Evolutionary conservation across 2,329 filamentous ascomycete genomes (phyloP).

Genomic region (Akanthomyces dipterigenus): DNA sequence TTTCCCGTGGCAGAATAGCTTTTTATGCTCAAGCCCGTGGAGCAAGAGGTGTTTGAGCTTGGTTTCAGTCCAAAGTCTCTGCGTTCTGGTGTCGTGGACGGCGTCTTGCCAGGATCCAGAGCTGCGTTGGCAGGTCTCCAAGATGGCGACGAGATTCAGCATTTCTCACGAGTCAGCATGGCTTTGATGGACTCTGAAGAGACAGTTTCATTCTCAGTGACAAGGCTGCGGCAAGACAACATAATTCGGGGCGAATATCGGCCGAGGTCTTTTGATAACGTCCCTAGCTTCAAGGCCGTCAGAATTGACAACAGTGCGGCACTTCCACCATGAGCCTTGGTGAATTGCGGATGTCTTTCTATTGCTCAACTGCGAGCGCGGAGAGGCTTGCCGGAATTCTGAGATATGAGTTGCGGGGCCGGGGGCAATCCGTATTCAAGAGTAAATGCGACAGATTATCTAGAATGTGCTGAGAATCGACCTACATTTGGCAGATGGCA

Average conservation of each 20-base stretch:
- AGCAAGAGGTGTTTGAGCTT: background rate
- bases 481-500: too few relatives aligned
- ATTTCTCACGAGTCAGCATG: background rate
- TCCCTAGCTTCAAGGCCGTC: background rate
- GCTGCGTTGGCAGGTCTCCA: background rate
- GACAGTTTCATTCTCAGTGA: background rate
- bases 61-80: background rate
- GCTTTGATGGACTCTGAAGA: background rate
- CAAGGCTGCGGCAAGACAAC: background rate
- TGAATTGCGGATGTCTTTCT: too few relatives aligned
- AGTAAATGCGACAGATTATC: too few relatives aligned
- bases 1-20: background rate
- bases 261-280: background rate
- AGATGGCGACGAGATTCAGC: background rate
- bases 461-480: too few relatives aligned
- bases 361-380: too few relatives aligned
- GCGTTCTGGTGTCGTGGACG: background rate
- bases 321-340: too few relatives aligned
- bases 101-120: background rate
- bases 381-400: background rate
- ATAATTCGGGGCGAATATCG: constrained; percentile 2
- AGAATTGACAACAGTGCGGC: background rate
- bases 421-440: too few relatives aligned
- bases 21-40: background rate
- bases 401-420: background rate